A percentile compares a stretch with the other conserved stretches of the same genome.
These are phyloP conservation scores for Microcyclosporella mali DNA, from an alignment of 2,329 filamentous ascomycete genomes.

Conservation along the genomic window DNA sequence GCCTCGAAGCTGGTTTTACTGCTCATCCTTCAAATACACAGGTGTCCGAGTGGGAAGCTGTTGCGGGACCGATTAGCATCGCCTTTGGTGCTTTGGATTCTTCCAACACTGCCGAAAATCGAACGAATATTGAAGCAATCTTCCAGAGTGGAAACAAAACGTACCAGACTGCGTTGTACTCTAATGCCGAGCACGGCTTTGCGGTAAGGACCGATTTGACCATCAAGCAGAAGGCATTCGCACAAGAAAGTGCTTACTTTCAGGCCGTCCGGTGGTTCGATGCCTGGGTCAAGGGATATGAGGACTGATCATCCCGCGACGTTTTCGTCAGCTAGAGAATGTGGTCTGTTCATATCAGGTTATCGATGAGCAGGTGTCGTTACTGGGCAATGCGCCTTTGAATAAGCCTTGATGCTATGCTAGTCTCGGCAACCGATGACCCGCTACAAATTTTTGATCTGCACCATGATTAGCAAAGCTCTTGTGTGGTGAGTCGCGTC, in stretches of 20 bases:
- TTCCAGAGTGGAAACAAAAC: conserved; percentile 26
- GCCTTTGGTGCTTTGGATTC: conserved; percentile 31
- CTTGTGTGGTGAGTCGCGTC: too few species aligned
- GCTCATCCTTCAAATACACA: conserved; percentile 67
- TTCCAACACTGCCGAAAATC: conserved; percentile 17
- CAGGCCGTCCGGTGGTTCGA: conserved; percentile 34
- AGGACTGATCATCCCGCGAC: not conserved
- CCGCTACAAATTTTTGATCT: too few species aligned
- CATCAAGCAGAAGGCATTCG: conserved; percentile 27
- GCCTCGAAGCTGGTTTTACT: conserved; percentile 57
- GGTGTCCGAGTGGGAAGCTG: conserved; percentile 58
- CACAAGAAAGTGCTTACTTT: conserved; percentile 31
- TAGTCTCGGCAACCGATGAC: too few species aligned
- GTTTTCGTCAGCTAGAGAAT: too few species aligned
- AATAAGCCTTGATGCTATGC: too few species aligned
- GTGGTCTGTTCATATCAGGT: too few species aligned
- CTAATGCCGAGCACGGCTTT: conserved; percentile 32
- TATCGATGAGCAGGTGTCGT: too few species aligned
- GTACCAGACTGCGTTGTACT: conserved; percentile 31
- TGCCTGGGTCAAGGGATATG: conserved; percentile 26
- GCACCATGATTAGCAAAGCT: too few species aligned
- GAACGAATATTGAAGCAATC: conserved; percentile 24
- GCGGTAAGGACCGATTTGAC: conserved; percentile 29
- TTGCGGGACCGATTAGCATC: conserved; percentile 64
- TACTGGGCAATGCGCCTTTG: too few species aligned